These are phyloP conservation scores for Penicillium sp. DNA, from an alignment of 2,329 filamentous ascomycete species.

Conservation along the genomic window DNA sequence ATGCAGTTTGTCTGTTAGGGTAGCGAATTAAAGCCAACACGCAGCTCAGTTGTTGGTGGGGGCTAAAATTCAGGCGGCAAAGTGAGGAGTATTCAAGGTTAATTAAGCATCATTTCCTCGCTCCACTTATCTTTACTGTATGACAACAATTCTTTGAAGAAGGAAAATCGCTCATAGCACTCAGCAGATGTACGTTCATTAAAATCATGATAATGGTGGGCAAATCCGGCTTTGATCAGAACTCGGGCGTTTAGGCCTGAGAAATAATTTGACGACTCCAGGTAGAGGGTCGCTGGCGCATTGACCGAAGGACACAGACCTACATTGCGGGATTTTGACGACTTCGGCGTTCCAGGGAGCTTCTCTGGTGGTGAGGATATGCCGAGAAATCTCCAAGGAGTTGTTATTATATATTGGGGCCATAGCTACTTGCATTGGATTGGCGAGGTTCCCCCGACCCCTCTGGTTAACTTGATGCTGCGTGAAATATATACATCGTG, in stretches of 20 bases:
- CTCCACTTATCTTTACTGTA: neutral
- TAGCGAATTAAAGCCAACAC: neutral
- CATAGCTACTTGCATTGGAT: too few relatives aligned
- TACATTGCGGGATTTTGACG: neutral
- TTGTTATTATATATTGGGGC: too few relatives aligned
- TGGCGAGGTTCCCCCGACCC: too few relatives aligned
- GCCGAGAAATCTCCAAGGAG: too few relatives aligned
- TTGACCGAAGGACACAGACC: neutral
- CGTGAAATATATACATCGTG: too few relatives aligned
- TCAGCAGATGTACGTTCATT: neutral
- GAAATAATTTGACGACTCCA: too few relatives aligned
- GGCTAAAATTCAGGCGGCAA: constrained; percentile 3
- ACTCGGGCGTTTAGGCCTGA: too few relatives aligned
- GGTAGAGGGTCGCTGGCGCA: neutral
- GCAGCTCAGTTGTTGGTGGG: neutral
- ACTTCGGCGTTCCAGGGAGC: too few relatives aligned
- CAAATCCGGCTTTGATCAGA: too few relatives aligned
- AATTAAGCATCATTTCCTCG: constrained; percentile 2
- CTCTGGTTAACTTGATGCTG: too few relatives aligned
- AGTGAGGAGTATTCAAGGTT: neutral
- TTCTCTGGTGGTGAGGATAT: too few relatives aligned
- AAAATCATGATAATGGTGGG: neutral
- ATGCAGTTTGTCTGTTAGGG: too few relatives aligned
- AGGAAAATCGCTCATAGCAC: neutral
- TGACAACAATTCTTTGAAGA: neutral